Evolutionary conservation across 208 protist genomes (phyloP).

Genomic region (Wallacemonas sp.): DNA sequence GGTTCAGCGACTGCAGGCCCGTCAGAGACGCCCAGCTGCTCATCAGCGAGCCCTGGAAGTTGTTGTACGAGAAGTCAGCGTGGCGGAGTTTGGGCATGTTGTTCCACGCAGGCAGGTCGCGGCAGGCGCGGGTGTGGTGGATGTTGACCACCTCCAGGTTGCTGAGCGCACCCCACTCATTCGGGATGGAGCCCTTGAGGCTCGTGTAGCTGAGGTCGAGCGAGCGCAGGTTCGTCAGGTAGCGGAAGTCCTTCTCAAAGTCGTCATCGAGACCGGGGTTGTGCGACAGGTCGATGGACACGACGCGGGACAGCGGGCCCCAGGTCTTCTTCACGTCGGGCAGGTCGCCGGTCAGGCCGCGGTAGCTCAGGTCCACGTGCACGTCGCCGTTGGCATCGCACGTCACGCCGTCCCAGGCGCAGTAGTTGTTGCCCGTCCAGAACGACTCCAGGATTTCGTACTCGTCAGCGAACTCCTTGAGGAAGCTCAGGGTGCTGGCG

Average conservation of each 20-base stretch:
- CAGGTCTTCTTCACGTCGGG: conserved; percentile 1
- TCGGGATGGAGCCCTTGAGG: neutral
- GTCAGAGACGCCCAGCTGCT: conserved; percentile 16
- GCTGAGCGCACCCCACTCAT: conserved; percentile 3
- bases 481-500: conserved; percentile 1
- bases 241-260: neutral
- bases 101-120: conserved; percentile 12
- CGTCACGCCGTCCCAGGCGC: neutral
- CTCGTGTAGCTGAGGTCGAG: conserved; percentile 10
- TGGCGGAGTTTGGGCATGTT: neutral
- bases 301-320: neutral
- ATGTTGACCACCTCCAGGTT: conserved; percentile 13
- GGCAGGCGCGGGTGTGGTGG: conserved; percentile 3
- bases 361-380: neutral
- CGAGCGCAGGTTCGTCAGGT: neutral
- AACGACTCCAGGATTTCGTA: neutral
- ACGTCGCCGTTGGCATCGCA: neutral
- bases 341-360: neutral
- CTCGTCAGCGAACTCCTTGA: neutral
- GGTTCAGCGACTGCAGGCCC: conserved; percentile 8
- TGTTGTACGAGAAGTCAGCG: conserved; percentile 19
- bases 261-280: neutral
- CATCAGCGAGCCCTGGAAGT: conserved; percentile 4
- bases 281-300: conserved; percentile 13
- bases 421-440: conserved; percentile 5